phyloP scores from a whole-genome alignment of 179 eudicot species.

The Patellifolia procumbens region DNA sequence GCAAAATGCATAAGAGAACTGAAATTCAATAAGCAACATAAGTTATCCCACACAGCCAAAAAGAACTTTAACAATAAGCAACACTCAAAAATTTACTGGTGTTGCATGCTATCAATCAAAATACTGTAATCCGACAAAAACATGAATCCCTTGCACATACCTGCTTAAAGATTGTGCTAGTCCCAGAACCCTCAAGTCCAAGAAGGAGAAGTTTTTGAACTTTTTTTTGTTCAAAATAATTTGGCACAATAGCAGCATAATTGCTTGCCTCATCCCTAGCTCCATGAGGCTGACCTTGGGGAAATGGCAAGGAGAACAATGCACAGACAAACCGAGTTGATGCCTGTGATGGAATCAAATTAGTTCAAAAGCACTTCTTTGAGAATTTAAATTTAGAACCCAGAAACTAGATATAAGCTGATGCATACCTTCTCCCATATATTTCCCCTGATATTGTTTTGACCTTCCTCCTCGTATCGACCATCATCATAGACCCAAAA shows the following conservation, averaged over 20 bases:
- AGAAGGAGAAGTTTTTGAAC: slow-evolving; percentile 79
- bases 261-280: slow-evolving; percentile 66
- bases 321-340: slow-evolving; percentile 74
- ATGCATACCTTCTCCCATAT: slow-evolving; percentile 90
- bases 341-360: slow-evolving; percentile 54
- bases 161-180: slow-evolving; percentile 99
- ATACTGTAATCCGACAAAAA: slow-evolving; percentile 1
- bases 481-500: slow-evolving; percentile 99
- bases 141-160: slow-evolving; percentile 30
- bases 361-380: slow-evolving; percentile 14
- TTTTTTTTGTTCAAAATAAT: slow-evolving; percentile 69
- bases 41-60: neutral
- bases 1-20: neutral
- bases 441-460: slow-evolving; percentile 87
- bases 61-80: neutral
- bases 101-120: neutral
- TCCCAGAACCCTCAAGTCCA: slow-evolving; percentile 84
- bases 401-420: slow-evolving; percentile 6
- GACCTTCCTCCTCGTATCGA: slow-evolving; percentile 98
- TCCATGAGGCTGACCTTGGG: slow-evolving; percentile 64
- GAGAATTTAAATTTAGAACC: neutral
- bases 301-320: slow-evolving; percentile 87
- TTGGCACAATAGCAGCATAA: slow-evolving; percentile 60
- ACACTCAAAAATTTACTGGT: neutral
- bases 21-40: neutral